Conservation (phyloP, 2,329 filamentous ascomycete genomes). For the Apiospora rasikravindrae region DNA sequence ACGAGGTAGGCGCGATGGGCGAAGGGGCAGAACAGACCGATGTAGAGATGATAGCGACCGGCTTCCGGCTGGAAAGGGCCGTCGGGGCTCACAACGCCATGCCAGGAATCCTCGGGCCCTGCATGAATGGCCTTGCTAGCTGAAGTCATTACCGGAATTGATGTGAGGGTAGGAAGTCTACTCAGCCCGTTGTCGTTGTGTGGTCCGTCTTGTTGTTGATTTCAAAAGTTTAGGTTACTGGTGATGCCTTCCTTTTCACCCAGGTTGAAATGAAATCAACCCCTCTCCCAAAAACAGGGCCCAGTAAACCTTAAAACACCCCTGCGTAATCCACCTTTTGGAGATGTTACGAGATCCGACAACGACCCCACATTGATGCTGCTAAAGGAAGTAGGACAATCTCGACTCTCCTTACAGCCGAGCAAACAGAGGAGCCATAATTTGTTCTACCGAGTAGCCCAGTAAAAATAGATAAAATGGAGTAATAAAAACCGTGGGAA, state of each 20-base stretch:
- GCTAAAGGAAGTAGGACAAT: neutral
- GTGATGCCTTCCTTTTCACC: neutral
- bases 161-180: too few relatives aligned
- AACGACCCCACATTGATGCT: neutral
- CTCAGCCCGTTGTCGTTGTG: neutral
- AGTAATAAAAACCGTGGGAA: too few relatives aligned
- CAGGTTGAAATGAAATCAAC: neutral
- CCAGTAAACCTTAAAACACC: neutral
- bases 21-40: slow-evolving; percentile 69
- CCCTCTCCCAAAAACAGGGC: neutral
- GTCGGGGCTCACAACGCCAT: slow-evolving; percentile 30
- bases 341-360: neutral
- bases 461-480: too few relatives aligned
- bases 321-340: neutral
- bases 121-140: slow-evolving; percentile 28
- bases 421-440: too few relatives aligned
- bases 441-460: too few relatives aligned
- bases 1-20: slow-evolving; percentile 65
- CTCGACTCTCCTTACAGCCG: too few relatives aligned
- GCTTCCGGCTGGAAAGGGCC: slow-evolving; percentile 31
- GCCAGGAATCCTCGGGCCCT: slow-evolving; percentile 33
- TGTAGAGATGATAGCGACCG: slow-evolving; percentile 33
- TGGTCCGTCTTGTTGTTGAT: neutral
- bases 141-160: neutral
- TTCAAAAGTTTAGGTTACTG: neutral